A percentile compares a stretch with the other conserved stretches of the same genome.
phyloP scores from a whole-genome alignment of 2,329 filamentous ascomycete genomes.

The Diaporthe ampelina region DNA sequence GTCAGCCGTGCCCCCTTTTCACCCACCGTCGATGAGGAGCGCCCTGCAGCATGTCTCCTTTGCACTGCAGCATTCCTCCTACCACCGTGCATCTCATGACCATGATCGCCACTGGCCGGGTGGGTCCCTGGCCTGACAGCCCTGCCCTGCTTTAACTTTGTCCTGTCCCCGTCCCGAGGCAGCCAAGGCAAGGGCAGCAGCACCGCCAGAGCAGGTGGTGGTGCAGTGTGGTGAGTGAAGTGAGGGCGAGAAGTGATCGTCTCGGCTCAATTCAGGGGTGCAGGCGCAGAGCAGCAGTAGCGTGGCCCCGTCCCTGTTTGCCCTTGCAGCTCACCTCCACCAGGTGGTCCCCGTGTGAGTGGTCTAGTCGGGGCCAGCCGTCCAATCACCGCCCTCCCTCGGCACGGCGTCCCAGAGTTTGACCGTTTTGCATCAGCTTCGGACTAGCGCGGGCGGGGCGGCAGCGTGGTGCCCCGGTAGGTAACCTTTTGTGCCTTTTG shows the following conservation, averaged over 20 bases:
- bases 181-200: background rate
- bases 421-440: conserved; percentile 33
- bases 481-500: background rate
- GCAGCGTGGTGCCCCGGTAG: conserved; percentile 23
- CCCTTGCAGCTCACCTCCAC: conserved; percentile 32
- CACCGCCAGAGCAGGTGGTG: no score
- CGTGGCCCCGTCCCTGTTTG: conserved; percentile 26
- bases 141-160: background rate
- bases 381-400: conserved; percentile 20
- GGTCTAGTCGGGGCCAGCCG: background rate
- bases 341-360: conserved; percentile 3
- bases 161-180: conserved; percentile 11
- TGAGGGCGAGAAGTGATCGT: conserved; percentile 9
- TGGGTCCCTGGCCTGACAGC: conserved; percentile 9
- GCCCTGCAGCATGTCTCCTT: conserved; percentile 23
- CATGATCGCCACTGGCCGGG: conserved; percentile 6
- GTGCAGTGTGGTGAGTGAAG: background rate
- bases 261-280: conserved; percentile 32
- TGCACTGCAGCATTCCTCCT: conserved; percentile 18
- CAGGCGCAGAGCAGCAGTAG: conserved; percentile 22
- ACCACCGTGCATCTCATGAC: conserved; percentile 18
- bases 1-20: background rate
- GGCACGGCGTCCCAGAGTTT: conserved; percentile 5
- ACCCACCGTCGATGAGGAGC: background rate
- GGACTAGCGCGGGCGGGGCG: conserved; percentile 35